Evolutionary conservation across 495 filamentous ascomycete species (phyloP).

Genomic region (Penicillium canescens): DNA sequence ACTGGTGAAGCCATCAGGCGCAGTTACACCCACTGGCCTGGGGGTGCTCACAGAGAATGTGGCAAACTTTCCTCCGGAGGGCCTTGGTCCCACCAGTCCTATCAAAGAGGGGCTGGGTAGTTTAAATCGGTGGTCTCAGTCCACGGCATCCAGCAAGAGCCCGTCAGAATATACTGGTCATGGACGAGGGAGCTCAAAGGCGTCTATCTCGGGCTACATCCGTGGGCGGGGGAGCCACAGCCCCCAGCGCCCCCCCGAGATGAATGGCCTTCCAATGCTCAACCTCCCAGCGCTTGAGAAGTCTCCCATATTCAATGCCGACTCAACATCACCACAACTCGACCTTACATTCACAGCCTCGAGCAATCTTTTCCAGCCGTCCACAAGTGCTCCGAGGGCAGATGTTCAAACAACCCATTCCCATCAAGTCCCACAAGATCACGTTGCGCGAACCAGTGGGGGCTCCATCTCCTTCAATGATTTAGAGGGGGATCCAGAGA

Average conservation of each 20-base stretch:
- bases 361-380: slow-evolving; percentile 19
- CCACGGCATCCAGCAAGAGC: slow-evolving; percentile 67
- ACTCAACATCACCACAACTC: slow-evolving; percentile 15
- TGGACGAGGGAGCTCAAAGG: slow-evolving; percentile 53
- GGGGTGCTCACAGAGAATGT: slow-evolving; percentile 20
- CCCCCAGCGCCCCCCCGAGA: slow-evolving; percentile 9
- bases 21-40: slow-evolving; percentile 19
- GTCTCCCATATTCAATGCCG: slow-evolving; percentile 22
- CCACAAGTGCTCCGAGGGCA: background rate
- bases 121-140: slow-evolving; percentile 82
- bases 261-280: slow-evolving; percentile 21
- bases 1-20: slow-evolving; percentile 18
- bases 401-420: slow-evolving; percentile 13
- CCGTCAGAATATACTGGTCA: slow-evolving; percentile 47
- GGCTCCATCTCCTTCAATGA: slow-evolving; percentile 27
- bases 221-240: slow-evolving; percentile 11
- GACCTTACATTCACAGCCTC: slow-evolving; percentile 28
- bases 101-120: slow-evolving; percentile 67
- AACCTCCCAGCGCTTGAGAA: slow-evolving; percentile 21
- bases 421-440: slow-evolving; percentile 3
- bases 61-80: slow-evolving; percentile 10
- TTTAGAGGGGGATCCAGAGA: slow-evolving; percentile 29
- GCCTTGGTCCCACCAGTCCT: slow-evolving; percentile 35
- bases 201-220: slow-evolving; percentile 44
- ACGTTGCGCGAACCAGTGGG: slow-evolving; percentile 21